Base-by-base conservation (phyloP, 176 grass and related monocot species). In the Poa pratensis region DNA sequence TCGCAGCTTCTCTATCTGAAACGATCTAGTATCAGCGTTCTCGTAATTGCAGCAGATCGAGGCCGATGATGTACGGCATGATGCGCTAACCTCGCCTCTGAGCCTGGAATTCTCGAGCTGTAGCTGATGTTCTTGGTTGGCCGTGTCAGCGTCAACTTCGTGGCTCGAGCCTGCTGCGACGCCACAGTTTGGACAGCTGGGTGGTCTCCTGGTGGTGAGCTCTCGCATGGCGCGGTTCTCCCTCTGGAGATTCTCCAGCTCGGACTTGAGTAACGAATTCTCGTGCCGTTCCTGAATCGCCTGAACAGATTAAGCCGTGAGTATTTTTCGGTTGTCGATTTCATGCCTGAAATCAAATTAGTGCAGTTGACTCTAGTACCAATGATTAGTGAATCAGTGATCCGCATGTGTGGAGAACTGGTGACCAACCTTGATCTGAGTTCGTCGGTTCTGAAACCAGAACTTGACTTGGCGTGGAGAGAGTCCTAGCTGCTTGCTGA, bases 371-470 rank as follows among this genome's bases (percentile, higher is more conserved):
- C 45, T 46, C 45, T 12, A 12, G 45, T 46, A 46, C 10, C 13
- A 46, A 46, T 46, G 45, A 46, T 12, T 13, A 46, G 10, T 46
- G 10, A 13, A 45, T 6, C 7, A 39, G 37, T 7, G 37, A 37
- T 37, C 40, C 7, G 40, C 40, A 8, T 8, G 40, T 2, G 6
- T 57, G 53, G 5, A 2, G 61, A 18, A 48, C 12, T 4, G 59
- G 46, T 75, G 63, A 22, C 34, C n/a, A 87, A 97, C 92, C 90
- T 98, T 95, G 80, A 94, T 95, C 63, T 98, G 89, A 70, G 89
- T 94, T 83, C 93, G 83, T 65, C 93, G 89, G 57, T 98, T 98
- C 78, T 98, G 96, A 77, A 98, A 98, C 96, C 96, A 98, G 65
- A 95, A 95, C 83, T 98, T 98, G 67, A 98, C 95, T 83, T 98